Evolutionary conservation across 176 grass and related monocot species (phyloP).

Genomic region (Avena eriantha): DNA sequence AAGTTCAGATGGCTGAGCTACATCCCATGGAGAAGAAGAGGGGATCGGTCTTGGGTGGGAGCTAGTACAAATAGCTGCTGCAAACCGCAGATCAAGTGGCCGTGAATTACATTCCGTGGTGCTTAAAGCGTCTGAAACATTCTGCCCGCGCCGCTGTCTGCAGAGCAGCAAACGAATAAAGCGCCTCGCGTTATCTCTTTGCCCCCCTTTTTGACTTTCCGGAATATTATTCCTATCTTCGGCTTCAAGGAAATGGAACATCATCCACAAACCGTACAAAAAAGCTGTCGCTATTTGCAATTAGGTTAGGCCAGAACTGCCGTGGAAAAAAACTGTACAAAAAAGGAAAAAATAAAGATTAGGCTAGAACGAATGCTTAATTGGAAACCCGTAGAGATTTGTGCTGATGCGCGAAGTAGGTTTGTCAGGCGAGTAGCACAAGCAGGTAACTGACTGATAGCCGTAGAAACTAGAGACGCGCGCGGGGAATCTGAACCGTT

Average conservation of each 20-base stretch:
- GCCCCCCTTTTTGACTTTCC: neutral
- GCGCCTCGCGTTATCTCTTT: neutral
- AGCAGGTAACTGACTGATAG: neutral
- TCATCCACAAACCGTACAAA: neutral
- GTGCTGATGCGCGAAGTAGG: neutral
- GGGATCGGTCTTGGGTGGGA: neutral
- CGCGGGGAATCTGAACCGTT: neutral
- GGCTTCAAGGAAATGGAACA: neutral
- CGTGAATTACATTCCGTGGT: neutral
- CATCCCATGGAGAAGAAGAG: neutral
- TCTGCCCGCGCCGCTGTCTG: slow-evolving; percentile 13
- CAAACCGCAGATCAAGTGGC: neutral
- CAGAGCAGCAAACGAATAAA: too few relatives aligned
- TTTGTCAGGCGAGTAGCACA: neutral
- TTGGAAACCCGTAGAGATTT: neutral
- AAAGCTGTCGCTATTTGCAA: neutral
- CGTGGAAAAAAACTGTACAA: too few relatives aligned
- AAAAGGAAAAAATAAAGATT: too few relatives aligned
- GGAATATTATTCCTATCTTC: slow-evolving; percentile 28
- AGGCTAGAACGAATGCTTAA: too few relatives aligned
- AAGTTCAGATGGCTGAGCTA: neutral
- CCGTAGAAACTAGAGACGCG: neutral
- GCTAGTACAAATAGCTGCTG: neutral
- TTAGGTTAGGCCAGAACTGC: neutral
- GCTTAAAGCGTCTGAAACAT: neutral